phyloP scores from a whole-genome alignment of 1,284 basidiomycete genomes.

The Ganoderma multipileum region DNA sequence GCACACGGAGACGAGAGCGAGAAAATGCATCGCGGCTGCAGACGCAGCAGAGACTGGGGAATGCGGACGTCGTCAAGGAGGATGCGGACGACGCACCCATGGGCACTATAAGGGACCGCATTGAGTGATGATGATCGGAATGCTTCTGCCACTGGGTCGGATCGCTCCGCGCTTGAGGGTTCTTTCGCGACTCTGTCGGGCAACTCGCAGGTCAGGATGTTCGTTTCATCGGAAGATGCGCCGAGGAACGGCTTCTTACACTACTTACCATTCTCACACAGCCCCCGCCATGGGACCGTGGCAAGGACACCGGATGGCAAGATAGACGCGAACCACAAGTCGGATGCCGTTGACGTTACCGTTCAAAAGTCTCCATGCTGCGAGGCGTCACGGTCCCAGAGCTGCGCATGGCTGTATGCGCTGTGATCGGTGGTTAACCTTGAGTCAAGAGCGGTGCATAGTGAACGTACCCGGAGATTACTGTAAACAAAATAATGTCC shows the following conservation, averaged over 20 bases:
- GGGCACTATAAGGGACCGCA: neutral
- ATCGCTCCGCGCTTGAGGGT: neutral
- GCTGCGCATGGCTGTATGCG: neutral
- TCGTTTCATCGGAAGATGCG: neutral
- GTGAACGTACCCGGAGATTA: neutral
- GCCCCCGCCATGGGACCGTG: neutral
- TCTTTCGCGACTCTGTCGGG: neutral
- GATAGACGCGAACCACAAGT: neutral
- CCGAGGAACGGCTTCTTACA: neutral
- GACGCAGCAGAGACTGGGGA: neutral
- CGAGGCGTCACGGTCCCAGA: neutral
- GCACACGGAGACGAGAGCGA: neutral
- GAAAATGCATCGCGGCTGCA: neutral
- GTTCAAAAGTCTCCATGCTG: neutral
- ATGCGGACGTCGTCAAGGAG: neutral
- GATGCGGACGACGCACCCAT: neutral
- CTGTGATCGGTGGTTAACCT: neutral
- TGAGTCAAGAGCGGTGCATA: neutral
- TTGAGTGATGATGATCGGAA: slow-evolving; percentile 1
- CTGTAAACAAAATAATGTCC: neutral
- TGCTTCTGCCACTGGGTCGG: neutral
- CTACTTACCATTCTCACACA: neutral
- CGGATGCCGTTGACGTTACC: neutral
- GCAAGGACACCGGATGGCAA: neutral
- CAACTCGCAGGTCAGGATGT: neutral